A percentile compares a stretch with the other conserved stretches of the same genome.
Conservation (phyloP, 1,139 yeast species). For the Pichia sp. region DNA sequence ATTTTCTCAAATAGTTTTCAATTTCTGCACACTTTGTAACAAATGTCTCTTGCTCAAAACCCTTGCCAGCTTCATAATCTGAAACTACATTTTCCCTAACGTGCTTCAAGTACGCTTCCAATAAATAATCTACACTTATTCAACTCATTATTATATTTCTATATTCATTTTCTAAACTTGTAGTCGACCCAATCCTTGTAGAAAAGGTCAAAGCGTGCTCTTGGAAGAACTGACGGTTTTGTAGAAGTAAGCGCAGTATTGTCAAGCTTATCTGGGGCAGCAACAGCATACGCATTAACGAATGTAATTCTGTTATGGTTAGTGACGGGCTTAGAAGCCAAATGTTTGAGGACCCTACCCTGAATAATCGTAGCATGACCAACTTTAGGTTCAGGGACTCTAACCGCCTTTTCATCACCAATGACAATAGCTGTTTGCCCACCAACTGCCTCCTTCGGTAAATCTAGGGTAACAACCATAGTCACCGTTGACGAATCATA, state of each 20-base stretch:
- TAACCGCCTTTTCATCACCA: constrained; percentile 32
- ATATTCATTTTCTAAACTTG: constrained; percentile 33
- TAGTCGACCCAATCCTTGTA: constrained; percentile 37
- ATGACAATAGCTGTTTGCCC: constrained; percentile 37
- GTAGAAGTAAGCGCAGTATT: constrained; percentile 31
- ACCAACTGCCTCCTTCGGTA: constrained; percentile 34
- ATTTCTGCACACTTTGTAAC: constrained; percentile 25
- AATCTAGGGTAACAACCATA: constrained; percentile 35
- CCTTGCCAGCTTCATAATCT: constrained; percentile 21
- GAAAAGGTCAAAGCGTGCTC: constrained; percentile 33
- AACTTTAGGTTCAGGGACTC: constrained; percentile 35
- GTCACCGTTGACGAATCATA: constrained; percentile 36
- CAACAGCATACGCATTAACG: constrained; percentile 30
- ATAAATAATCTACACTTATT: no score
- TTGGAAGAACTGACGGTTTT: constrained; percentile 36
- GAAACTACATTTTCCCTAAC: constrained; percentile 27
- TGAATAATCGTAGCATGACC: constrained; percentile 36
- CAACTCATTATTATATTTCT: no score
- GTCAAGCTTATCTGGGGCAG: constrained; percentile 32
- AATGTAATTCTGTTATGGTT: constrained; percentile 34
- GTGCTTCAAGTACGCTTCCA: constrained; percentile 34
- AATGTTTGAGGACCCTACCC: constrained; percentile 36
- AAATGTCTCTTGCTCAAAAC: constrained; percentile 27
- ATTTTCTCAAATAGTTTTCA: constrained; percentile 25
- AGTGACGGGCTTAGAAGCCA: constrained; percentile 36